Evolutionary conservation across 495 filamentous ascomycete genomes (phyloP), one percentile per base, ranked within the genome.

Genomic region (Tuber melanosporum): DNA sequence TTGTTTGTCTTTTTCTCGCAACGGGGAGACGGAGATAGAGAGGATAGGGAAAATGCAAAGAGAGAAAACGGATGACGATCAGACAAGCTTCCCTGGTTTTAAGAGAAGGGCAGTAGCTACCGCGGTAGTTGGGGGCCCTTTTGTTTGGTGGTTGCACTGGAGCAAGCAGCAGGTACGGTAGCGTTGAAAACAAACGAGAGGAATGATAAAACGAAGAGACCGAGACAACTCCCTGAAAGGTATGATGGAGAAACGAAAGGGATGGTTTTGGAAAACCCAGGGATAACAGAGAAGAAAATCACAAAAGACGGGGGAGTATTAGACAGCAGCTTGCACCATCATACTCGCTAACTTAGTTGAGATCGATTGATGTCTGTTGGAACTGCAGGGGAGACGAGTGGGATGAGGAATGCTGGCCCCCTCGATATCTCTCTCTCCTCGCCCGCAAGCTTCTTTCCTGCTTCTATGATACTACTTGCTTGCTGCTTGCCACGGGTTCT

Each of bases 291-390:
- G 74, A 71, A 74, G 70, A 66, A 57, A 43, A 44, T 49, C 70
- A 71, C 75, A 36, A 47, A 73, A 71, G 42, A 75, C 15, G 45
- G 74, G 73, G 73, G 57, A 66, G 57, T 66, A 73, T 79, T 71
- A 79, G 78, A 77, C 71, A 71, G 57, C 71, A 73, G 47, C 77
- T 72, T 80, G 78, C 78, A 80, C 76, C 78, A 80, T 66, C 78
- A 80, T 80, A 71, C 78, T 76, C 73, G 46, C 71, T 72, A 32
- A 32, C 32, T 32, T 32, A 52, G 32, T 70, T 47, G 73, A 57
- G 62, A 66, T n/a, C 41, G 22, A n/a, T 70, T 39, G 73, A 32
- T 71, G 57, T 66, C 17, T 36, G 26, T 66, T 66, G 57, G 14
- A 66, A 36, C 32, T 26, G 52, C 0, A 62, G 52, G 12, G 32